Conservation (phyloP, 768 basidiomycete genomes). For the Mycena pura region DNA sequence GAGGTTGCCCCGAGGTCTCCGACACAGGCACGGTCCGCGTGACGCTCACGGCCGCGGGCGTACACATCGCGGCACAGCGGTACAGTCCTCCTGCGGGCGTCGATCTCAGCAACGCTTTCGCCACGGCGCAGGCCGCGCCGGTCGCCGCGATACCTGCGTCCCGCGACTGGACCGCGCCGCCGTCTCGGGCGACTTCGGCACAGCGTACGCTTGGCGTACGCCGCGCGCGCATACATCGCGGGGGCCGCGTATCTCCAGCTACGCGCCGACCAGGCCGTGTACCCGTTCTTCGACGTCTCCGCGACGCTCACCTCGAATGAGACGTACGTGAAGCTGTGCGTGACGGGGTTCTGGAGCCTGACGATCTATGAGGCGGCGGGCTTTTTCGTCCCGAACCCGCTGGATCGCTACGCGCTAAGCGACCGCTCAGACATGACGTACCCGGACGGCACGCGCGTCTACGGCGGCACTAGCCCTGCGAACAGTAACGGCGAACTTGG, state of each 20-base stretch:
- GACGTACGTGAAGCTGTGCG: constrained; percentile 1
- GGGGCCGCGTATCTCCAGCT: not conserved
- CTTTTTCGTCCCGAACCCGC: constrained; percentile 1
- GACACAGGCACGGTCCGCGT: not conserved
- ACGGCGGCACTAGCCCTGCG: not conserved
- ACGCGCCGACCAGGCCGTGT: not conserved
- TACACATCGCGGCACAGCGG: not conserved
- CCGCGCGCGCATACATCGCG: not conserved
- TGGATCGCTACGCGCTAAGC: not conserved
- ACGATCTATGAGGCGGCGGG: constrained; percentile 4
- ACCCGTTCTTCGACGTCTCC: not conserved
- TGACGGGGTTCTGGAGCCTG: constrained; percentile 13
- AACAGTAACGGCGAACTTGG: too few species aligned
- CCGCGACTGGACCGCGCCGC: not conserved
- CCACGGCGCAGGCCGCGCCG: not conserved
- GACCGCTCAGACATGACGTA: constrained; percentile 11
- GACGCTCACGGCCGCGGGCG: not conserved
- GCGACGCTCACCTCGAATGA: not conserved
- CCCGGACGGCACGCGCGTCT: constrained; percentile 1
- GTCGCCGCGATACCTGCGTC: not conserved
- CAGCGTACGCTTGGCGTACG: constrained; percentile 1
- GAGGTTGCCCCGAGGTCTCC: not conserved
- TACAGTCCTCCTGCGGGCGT: not conserved
- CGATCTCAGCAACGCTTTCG: not conserved
- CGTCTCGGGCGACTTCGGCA: constrained; percentile 9